Evolutionary conservation across 768 basidiomycete genomes (phyloP), one percentile per base, ranked within the genome.

Genomic region (Rhizopogon rudus): DNA sequence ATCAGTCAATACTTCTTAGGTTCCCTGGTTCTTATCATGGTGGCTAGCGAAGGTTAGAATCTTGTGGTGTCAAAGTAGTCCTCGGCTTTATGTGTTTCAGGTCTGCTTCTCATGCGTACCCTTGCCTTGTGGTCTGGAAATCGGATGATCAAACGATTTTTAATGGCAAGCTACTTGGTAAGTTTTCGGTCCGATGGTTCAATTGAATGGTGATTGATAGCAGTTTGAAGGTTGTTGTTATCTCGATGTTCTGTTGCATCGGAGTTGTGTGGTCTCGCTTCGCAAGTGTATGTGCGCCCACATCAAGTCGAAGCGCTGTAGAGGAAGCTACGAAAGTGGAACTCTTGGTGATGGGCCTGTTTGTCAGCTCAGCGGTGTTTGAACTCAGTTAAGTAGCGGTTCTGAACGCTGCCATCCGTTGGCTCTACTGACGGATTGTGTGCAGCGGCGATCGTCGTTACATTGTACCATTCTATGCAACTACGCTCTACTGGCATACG

Each of bases 71-170:
- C 12, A 12, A 43, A 17, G 31, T 6, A 31, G 29, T 7, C 8
- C 29, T 10, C 3, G 20, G 17, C 12, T 17, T 7, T 2, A 8
- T 9, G 22, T 2, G 16, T 20, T 22, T 33, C 7, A 58, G 57
- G 57, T n/a, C 46, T 59, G 10, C 55, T 59, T 41, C 45, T 59
- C 6, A 56, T 59, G 35, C 58, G 58, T 16, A 56, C 55, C 9
- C 55, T 56, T 37, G 58, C 55, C 16, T 52, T 59, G 2, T 56
- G 55, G 55, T 29, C 41, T 20, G 3, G 28, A 12, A 44, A 43
- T 25, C 4, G n/a, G 16, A 42, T 25, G 3, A 42, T 46, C 7
- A 39, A 35, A 9, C 43, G n/a, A 20, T 39, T 56, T 33, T 40
- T 59, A 4, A 42, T 43, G 43, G 17, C 49, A 12, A 48, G 52